Evolutionary conservation across 495 filamentous ascomycete species (phyloP).

Genomic region (Xylaria bambusicola): DNA sequence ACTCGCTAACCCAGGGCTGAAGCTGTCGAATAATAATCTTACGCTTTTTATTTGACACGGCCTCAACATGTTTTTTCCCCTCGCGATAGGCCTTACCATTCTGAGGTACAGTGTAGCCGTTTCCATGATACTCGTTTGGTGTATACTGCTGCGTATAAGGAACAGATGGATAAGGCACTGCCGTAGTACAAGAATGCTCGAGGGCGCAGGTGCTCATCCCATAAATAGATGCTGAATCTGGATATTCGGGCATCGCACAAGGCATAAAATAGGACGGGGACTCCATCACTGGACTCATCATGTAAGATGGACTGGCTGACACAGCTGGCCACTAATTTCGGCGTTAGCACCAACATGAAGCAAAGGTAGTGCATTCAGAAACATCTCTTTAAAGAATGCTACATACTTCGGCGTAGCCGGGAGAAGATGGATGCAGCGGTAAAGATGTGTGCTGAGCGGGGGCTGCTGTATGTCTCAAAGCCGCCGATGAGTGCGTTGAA

Average conservation of each 20-base stretch:
- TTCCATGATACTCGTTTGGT: slow-evolving; percentile 23
- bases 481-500: slow-evolving; percentile 18
- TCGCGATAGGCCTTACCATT: slow-evolving; percentile 16
- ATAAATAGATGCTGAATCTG: slow-evolving; percentile 19
- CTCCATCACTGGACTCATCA: slow-evolving; percentile 23
- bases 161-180: slow-evolving; percentile 17
- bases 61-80: slow-evolving; percentile 7
- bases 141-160: slow-evolving; percentile 24
- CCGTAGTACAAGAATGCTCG: slow-evolving; percentile 2
- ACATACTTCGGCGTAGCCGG: slow-evolving; percentile 29
- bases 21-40: slow-evolving; percentile 36
- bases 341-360: slow-evolving; percentile 16
- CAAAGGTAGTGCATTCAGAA: neutral
- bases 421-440: slow-evolving; percentile 17
- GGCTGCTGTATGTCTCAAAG: slow-evolving; percentile 20
- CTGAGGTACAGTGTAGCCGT: slow-evolving; percentile 21
- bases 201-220: neutral
- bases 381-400: neutral
- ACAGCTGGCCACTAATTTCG: slow-evolving; percentile 27
- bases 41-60: slow-evolving; percentile 27
- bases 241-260: slow-evolving; percentile 22
- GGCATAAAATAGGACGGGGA: slow-evolving; percentile 21
- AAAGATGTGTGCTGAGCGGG: slow-evolving; percentile 23
- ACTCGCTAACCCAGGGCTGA: slow-evolving; percentile 28
- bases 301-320: slow-evolving; percentile 21